These are phyloP conservation scores for Backusella tarrabulga DNA, from an alignment of 192 early-diverging fungal species.

Conservation along the genomic window DNA sequence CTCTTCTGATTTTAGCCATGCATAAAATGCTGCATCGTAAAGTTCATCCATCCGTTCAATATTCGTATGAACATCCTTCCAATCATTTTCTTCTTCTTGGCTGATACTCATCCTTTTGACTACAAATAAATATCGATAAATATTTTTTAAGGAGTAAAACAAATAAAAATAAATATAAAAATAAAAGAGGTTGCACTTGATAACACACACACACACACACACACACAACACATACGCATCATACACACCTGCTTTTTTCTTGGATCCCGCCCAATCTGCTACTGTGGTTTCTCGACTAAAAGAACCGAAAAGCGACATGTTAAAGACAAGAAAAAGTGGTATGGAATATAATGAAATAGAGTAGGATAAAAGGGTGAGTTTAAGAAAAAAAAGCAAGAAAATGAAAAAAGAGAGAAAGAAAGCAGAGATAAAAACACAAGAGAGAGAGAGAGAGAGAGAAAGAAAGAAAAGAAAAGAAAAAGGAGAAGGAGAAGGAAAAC, in stretches of 20 bases:
- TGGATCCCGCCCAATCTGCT: not conserved
- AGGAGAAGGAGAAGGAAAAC: not conserved
- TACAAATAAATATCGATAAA: not conserved
- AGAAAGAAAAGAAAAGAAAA: not conserved
- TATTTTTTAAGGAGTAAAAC: constrained; percentile 4
- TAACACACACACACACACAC: not conserved
- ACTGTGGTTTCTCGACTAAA: not conserved
- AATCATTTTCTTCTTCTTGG: constrained; percentile 25
- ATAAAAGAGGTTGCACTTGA: not conserved
- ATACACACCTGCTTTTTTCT: not conserved
- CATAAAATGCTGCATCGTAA: constrained; percentile 71
- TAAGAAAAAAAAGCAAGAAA: not conserved
- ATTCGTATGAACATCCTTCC: constrained; percentile 68
- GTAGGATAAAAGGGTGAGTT: not conserved
- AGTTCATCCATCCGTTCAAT: constrained; percentile 71
- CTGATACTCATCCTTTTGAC: not conserved
- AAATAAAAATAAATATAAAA: not conserved
- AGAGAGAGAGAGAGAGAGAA: not conserved
- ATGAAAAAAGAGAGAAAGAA: not conserved
- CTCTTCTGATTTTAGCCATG: constrained; percentile 71
- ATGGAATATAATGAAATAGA: not conserved
- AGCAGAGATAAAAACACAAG: not conserved
- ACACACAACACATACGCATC: too few species aligned
- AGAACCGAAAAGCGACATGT: not conserved
- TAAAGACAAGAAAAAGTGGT: not conserved